Base-by-base conservation (phyloP, 23 red algal genomes). In the Gracilariopsis chorda region DNA sequence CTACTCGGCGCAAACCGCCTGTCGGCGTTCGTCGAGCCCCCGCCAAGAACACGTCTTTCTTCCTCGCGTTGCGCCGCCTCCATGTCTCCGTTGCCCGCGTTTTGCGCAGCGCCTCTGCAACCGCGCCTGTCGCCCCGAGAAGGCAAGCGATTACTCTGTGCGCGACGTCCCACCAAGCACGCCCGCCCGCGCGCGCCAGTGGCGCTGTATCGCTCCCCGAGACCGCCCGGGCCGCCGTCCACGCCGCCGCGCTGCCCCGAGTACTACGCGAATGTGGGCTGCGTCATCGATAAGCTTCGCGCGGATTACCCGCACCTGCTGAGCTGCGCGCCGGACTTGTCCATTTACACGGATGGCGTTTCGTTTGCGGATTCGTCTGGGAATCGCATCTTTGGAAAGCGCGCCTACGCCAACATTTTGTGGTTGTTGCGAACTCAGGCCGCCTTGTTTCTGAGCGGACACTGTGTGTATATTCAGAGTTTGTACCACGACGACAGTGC, bases 201-300 rank as follows among this genome's bases (percentile, higher is more conserved):
- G 49, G 13, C 62, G 62, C 62, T 27, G 44, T 48, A 28, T 37
- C 75, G 8, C 56, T 28, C 27, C 4, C 42, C 35, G 63, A 11
- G 19, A 37, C 77, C 23, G 49, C 51, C 62, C 34, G 62, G 12
- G 20, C 41, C 36, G 29, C 34, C 24, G 30, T 24, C 37, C 5
- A n/a, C 65, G 3, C 42, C 33, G 13, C 28, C 11, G 24, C 65
- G 78, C 21, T 34, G 87, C 39, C 84, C 93, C 1, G 97, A 96
- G 48, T 99, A 91, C 73, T 51, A 88, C 70, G 97, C 89, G 46
- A 99, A 99, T 70, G 78, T 95, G n/a, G 97, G 97, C 55, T 82
- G 58, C 5, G 86, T 96, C 28, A 96, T 96, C 44, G 94, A 96
- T 67, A 91, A 86, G 7, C 70, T 99, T 8, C 88, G 97, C 35